Evolutionary conservation across 1,284 basidiomycete genomes (phyloP).

Genomic region (Testicularia cyperi): DNA sequence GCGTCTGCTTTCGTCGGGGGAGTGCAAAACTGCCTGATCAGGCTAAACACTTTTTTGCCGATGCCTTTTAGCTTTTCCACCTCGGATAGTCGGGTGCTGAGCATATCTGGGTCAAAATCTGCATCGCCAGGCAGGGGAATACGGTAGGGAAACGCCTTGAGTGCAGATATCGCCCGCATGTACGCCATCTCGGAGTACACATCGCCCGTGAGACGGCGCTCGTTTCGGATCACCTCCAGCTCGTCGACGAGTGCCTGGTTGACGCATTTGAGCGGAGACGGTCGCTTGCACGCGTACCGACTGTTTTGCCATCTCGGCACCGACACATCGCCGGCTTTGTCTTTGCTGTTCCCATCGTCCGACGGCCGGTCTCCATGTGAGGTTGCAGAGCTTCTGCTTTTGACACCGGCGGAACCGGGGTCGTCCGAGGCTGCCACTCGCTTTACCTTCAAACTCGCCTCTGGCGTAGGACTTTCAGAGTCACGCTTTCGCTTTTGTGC

Average conservation of each 20-base stretch:
- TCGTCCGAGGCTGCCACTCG: too few species aligned
- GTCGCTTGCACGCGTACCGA: conserved; percentile 41
- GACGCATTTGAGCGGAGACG: conserved; percentile 39
- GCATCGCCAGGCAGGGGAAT: conserved; percentile 12
- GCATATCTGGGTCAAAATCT: conserved; percentile 1
- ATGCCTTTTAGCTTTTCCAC: conserved; percentile 50
- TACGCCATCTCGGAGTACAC: conserved; percentile 49
- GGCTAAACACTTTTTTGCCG: conserved; percentile 43
- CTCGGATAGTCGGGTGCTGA: conserved; percentile 6
- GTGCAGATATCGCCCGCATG: conserved; percentile 46
- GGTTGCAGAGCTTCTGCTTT: too few species aligned
- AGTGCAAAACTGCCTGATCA: conserved; percentile 46
- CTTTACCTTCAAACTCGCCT: too few species aligned
- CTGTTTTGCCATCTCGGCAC: conserved; percentile 30
- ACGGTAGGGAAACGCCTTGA: conserved; percentile 49
- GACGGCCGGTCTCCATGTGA: too few species aligned
- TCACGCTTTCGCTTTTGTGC: too few species aligned
- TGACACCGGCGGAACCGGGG: too few species aligned
- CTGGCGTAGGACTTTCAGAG: too few species aligned
- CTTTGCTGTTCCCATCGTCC: not conserved
- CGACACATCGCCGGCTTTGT: not conserved
- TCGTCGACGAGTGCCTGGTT: conserved; percentile 51
- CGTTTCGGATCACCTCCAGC: conserved; percentile 47
- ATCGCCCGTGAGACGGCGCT: conserved; percentile 47
- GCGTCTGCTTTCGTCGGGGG: not conserved